These are phyloP conservation scores for Marvania coccoides DNA, from an alignment of 139 green algal species.

Conservation along the genomic window DNA sequence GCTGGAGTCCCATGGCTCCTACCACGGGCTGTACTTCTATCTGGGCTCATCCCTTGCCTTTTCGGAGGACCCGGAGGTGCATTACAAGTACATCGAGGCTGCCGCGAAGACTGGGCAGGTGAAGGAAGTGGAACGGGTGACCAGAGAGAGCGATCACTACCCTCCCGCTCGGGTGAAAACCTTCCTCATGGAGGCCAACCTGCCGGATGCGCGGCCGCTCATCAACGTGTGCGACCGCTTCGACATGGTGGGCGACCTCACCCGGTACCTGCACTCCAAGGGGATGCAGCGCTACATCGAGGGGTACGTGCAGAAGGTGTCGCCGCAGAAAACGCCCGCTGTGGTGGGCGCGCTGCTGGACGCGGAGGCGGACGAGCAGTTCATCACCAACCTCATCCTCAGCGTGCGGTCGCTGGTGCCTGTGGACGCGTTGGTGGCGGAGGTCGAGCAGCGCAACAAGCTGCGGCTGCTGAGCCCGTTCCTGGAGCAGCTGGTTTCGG, in stretches of 20 bases:
- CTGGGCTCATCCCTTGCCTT: constrained; percentile 83
- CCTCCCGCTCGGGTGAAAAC: constrained; percentile 81
- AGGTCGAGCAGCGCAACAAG: constrained; percentile 71
- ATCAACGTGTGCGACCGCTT: constrained; percentile 99
- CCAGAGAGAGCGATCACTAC: constrained; percentile 86
- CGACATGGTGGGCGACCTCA: constrained; percentile 93
- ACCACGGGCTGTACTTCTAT: constrained; percentile 96
- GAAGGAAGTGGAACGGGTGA: constrained; percentile 96
- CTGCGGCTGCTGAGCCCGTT: constrained; percentile 95
- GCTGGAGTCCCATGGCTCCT: constrained; percentile 85
- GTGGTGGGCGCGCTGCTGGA: constrained; percentile 97
- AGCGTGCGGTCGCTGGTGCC: constrained; percentile 85
- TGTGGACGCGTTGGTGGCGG: constrained; percentile 67
- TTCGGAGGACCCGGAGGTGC: constrained; percentile 86
- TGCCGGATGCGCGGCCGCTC: constrained; percentile 92
- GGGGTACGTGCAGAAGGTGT: constrained; percentile 98
- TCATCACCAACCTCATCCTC: constrained; percentile 98
- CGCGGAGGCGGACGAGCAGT: constrained; percentile 87
- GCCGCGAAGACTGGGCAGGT: constrained; percentile 79
- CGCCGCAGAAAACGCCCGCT: constrained; percentile 50
- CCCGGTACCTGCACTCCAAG: constrained; percentile 87
- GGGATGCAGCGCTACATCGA: constrained; percentile 97
- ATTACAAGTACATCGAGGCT: constrained; percentile 99
- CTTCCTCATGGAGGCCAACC: constrained; percentile 99
- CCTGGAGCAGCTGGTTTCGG: constrained; percentile 95